Conservation (phyloP, 768 basidiomycete genomes). For the Boletus rubescentipes region DNA sequence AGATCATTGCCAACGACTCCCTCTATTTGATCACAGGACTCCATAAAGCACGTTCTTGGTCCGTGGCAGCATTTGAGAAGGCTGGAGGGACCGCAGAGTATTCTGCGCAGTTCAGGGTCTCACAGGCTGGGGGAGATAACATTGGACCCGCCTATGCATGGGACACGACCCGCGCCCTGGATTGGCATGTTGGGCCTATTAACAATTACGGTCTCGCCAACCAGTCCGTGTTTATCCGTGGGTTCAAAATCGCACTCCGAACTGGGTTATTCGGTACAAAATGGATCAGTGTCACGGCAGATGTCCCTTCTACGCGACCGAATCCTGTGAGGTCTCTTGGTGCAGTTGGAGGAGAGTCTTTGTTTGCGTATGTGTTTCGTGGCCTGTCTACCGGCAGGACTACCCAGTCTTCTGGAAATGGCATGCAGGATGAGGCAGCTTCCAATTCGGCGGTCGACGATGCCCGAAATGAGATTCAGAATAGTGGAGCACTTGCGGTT, state of each 20-base stretch:
- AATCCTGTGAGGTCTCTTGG: not conserved
- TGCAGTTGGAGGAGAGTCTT: not conserved
- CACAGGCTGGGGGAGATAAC: not conserved
- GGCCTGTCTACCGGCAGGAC: not conserved
- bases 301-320: not conserved
- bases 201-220: conserved; percentile 2
- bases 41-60: conserved; percentile 22
- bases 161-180: conserved; percentile 2
- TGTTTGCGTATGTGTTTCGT: not conserved
- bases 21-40: conserved; percentile 28
- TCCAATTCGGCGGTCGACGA: not conserved
- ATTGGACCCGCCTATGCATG: conserved; percentile 7
- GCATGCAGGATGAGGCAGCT: not conserved
- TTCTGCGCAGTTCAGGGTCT: conserved; percentile 7
- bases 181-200: conserved; percentile 5
- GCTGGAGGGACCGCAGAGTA: not conserved
- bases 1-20: conserved; percentile 21
- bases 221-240: conserved; percentile 24
- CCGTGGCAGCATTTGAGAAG: conserved; percentile 23
- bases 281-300: not conserved
- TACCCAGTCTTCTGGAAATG: not conserved
- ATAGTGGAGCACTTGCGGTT: not conserved
- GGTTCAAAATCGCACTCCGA: conserved; percentile 16
- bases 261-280: not conserved
- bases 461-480: not conserved